Evolutionary conservation across 2,329 filamentous ascomycete species (phyloP).

Genomic region (Calonectria hawksworthii): DNA sequence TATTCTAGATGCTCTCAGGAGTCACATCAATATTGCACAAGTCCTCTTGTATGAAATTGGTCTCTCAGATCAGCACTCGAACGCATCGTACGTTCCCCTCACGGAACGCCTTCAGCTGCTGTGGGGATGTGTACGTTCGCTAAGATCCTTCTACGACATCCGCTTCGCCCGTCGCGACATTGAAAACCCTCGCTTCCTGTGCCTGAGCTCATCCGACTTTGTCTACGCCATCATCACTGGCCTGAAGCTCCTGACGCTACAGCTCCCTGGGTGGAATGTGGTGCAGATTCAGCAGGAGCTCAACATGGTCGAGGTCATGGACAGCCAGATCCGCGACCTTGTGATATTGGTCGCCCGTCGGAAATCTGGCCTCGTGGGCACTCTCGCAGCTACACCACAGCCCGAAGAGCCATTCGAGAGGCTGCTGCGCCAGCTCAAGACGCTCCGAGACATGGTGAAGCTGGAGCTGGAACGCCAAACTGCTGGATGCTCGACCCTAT

Average conservation of each 20-base stretch:
- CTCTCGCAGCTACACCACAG: constrained; percentile 19
- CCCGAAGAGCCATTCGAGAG: constrained; percentile 51
- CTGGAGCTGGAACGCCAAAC: constrained; percentile 47
- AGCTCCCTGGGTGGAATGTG: constrained; percentile 62
- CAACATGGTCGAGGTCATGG: constrained; percentile 44
- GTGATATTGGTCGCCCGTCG: constrained; percentile 48
- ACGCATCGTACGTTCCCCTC: constrained; percentile 48
- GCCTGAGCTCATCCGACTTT: constrained; percentile 62
- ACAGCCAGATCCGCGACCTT: constrained; percentile 48
- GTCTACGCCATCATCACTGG: constrained; percentile 61
- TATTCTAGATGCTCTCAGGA: constrained; percentile 53
- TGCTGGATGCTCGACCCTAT: constrained; percentile 37
- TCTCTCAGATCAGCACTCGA: constrained; percentile 55
- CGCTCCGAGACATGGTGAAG: constrained; percentile 48
- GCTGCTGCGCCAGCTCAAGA: constrained; percentile 49
- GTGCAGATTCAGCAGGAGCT: constrained; percentile 54
- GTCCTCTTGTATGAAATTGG: constrained; percentile 63
- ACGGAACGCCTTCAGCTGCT: constrained; percentile 60
- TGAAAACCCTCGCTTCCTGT: constrained; percentile 57
- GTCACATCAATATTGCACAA: constrained; percentile 61
- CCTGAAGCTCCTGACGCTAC: constrained; percentile 62
- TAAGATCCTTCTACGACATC: constrained; percentile 56
- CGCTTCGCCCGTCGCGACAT: constrained; percentile 51
- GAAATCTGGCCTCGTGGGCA: constrained; percentile 40
- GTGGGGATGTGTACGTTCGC: constrained; percentile 59